These are phyloP conservation scores for Actinomortierella ambigua DNA, from an alignment of 371 early-diverging fungal genomes.

Conservation along the genomic window DNA sequence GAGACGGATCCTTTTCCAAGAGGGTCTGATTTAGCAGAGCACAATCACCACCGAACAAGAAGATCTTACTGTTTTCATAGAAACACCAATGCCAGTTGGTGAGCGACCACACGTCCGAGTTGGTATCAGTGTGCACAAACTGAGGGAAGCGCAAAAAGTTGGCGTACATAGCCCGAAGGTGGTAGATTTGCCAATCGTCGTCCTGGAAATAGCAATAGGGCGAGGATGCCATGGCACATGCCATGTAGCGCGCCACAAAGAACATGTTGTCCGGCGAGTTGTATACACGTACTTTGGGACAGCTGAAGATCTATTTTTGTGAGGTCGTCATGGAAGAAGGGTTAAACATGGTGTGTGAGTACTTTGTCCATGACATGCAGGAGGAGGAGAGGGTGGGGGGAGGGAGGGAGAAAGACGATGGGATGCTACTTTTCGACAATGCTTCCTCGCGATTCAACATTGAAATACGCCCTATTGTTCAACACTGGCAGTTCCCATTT, in stretches of 20 bases:
- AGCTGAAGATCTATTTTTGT: conserved; percentile 43
- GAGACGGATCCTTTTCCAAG: no score
- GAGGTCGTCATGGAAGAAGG: no score
- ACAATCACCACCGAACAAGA: no score
- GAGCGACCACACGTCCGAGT: conserved; percentile 53
- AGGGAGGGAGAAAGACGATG: no score
- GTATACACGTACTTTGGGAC: conserved; percentile 53
- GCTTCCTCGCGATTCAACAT: no score
- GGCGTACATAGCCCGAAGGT: conserved; percentile 62
- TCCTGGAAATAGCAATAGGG: conserved; percentile 73
- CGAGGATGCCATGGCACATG: conserved; percentile 61
- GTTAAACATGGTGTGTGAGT: no score
- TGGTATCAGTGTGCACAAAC: conserved; percentile 61
- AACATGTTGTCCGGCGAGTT: conserved; percentile 59
- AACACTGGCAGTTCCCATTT: no score
- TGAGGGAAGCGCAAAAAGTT: conserved; percentile 62
- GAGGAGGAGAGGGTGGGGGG: no score
- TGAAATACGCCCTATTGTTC: no score
- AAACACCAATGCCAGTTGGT: conserved; percentile 73
- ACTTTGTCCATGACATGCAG: no score
- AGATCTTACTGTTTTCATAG: conserved; percentile 57
- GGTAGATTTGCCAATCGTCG: conserved; percentile 47
- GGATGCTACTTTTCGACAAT: no score
- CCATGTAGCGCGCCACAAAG: conserved; percentile 61
- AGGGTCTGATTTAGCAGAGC: no score